Conservation (phyloP, 148 eudicot genomes). For the Rhododendron williamsianum region DNA sequence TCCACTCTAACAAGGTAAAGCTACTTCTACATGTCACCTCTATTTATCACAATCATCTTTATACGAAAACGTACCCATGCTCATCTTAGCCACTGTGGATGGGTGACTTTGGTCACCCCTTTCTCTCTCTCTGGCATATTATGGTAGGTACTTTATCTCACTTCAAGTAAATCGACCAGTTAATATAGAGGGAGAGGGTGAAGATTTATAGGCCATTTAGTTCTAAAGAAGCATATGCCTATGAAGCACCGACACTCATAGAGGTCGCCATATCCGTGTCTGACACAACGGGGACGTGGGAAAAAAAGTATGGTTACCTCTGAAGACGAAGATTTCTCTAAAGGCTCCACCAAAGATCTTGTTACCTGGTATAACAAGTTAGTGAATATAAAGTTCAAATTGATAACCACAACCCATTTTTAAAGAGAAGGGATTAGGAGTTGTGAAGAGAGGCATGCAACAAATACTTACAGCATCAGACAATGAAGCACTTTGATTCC, state of each 20-base stretch:
- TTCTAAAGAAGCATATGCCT: not conserved
- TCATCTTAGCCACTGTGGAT: not conserved
- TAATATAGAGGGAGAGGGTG: not conserved
- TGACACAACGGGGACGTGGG: not conserved
- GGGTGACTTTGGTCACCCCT: not conserved
- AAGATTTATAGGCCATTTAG: not conserved
- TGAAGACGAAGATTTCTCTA: slow-evolving; percentile 46
- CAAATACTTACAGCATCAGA: slow-evolving; percentile 53
- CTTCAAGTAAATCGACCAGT: not conserved
- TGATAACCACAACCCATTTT: not conserved
- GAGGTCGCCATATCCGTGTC: not conserved
- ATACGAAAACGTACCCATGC: not conserved
- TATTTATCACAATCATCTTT: not conserved
- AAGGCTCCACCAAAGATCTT: slow-evolving; percentile 39
- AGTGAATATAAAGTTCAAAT: not conserved
- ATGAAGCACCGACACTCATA: not conserved
- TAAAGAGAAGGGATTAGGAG: not conserved
- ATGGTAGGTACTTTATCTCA: not conserved
- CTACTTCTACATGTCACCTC: not conserved
- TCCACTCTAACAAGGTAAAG: not conserved
- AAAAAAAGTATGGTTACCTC: slow-evolving; percentile 36
- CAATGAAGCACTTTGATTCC: slow-evolving; percentile 37
- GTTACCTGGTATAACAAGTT: slow-evolving; percentile 36
- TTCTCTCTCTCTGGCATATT: not conserved
- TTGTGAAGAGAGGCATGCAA: not conserved